These are phyloP conservation scores for Globisporangium lucens DNA, from an alignment of 352 stramenopile species.

Conservation along the genomic window DNA sequence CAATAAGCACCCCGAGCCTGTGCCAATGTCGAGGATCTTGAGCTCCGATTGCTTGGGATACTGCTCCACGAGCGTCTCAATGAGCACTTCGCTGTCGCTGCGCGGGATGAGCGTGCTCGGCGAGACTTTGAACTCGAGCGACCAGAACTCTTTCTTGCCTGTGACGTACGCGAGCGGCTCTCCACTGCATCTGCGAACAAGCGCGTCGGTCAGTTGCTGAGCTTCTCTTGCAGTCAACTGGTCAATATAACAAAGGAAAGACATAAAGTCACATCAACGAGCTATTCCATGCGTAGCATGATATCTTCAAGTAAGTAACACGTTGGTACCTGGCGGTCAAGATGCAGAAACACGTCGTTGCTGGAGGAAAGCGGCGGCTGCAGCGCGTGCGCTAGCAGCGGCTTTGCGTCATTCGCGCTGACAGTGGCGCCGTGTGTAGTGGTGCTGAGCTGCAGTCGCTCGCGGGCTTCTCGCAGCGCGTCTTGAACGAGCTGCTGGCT, in stretches of 20 bases:
- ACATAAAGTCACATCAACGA: background rate
- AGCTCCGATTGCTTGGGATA: slow-evolving; percentile 38
- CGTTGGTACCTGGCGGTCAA: slow-evolving; percentile 31
- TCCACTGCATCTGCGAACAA: slow-evolving; percentile 31
- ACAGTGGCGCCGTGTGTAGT: slow-evolving; percentile 2
- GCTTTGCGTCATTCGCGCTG: slow-evolving; percentile 43
- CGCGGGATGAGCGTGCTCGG: slow-evolving; percentile 71
- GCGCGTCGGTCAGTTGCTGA: slow-evolving; percentile 15
- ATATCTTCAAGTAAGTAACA: background rate
- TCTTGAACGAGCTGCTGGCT: slow-evolving; percentile 14
- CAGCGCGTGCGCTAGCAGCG: slow-evolving; percentile 49
- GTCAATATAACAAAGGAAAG: background rate
- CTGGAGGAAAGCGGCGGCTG: slow-evolving; percentile 30
- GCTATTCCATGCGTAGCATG: background rate
- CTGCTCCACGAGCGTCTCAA: slow-evolving; percentile 55
- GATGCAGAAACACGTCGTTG: slow-evolving; percentile 60
- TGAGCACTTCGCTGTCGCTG: slow-evolving; percentile 78
- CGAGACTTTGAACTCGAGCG: slow-evolving; percentile 49
- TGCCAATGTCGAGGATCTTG: slow-evolving; percentile 66
- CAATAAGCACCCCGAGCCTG: slow-evolving; percentile 64
- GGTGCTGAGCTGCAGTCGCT: slow-evolving; percentile 9
- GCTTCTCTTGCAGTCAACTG: slow-evolving; percentile 39
- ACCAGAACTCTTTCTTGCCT: slow-evolving; percentile 76
- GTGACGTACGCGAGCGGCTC: slow-evolving; percentile 75
- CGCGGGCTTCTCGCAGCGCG: slow-evolving; percentile 10